Evolutionary conservation across 1,139 yeast genomes (phyloP).

Genomic region (Lodderomyces jiufengensis): DNA sequence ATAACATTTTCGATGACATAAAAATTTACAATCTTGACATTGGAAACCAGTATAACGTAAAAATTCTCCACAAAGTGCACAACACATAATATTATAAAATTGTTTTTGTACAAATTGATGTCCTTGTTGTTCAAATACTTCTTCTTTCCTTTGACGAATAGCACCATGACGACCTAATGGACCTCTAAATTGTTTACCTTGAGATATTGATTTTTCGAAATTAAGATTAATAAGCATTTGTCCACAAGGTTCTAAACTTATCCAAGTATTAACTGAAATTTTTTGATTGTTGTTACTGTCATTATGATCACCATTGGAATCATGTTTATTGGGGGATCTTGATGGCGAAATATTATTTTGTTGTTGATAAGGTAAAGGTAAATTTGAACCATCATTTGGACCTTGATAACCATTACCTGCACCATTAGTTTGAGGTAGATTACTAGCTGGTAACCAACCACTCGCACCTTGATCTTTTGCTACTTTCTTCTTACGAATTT

Average conservation of each 20-base stretch:
- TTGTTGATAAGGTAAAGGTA: constrained; percentile 5
- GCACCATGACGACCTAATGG: constrained; percentile 98
- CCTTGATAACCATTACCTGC: constrained; percentile 6
- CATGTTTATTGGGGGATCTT: constrained; percentile 6
- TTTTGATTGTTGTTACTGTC: constrained; percentile 23
- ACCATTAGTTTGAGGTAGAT: constrained; percentile 30
- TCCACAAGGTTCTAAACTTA: constrained; percentile 90
- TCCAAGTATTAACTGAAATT: constrained; percentile 71
- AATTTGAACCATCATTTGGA: constrained; percentile 3
- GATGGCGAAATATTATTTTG: constrained; percentile 5
- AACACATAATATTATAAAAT: constrained; percentile 92
- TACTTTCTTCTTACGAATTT: constrained; percentile 84
- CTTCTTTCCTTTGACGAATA: constrained; percentile 91
- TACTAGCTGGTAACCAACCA: constrained; percentile 88
- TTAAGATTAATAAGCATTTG: constrained; percentile 76
- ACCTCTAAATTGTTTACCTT: constrained; percentile 55
- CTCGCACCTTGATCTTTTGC: constrained; percentile 67
- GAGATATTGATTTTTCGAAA: constrained; percentile 64
- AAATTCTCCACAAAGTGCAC: constrained; percentile 96
- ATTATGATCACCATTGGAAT: background rate
- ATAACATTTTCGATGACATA: constrained; percentile 93
- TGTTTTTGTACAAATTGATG: constrained; percentile 96
- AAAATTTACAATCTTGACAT: constrained; percentile 91
- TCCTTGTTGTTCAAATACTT: constrained; percentile 92
- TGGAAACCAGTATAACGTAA: constrained; percentile 91